A percentile compares a stretch with the other conserved stretches of the same genome.
Evolutionary conservation across 2,329 filamentous ascomycete genomes (phyloP).

Genomic region (Aureobasidium lini): DNA sequence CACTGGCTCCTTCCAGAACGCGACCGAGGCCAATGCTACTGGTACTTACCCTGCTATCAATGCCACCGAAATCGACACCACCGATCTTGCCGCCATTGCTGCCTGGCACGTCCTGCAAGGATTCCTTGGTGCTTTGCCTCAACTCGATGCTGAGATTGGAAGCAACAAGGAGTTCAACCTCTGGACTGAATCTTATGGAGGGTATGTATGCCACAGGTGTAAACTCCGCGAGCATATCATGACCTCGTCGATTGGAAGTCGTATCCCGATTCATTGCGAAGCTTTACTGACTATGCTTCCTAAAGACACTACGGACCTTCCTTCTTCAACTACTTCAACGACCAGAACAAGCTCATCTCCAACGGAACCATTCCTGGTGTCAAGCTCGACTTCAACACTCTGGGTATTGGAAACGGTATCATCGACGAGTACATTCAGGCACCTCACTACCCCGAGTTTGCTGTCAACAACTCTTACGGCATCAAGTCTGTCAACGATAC

Average conservation of each 20-base stretch:
- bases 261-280: no score
- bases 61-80: slow-evolving; percentile 45
- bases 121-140: slow-evolving; percentile 43
- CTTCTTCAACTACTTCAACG: slow-evolving; percentile 48
- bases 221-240: no score
- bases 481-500: slow-evolving; percentile 50
- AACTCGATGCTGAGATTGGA: slow-evolving; percentile 40
- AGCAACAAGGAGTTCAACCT: slow-evolving; percentile 50
- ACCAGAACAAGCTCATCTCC: slow-evolving; percentile 49
- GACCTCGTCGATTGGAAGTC: no score
- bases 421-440: slow-evolving; percentile 47
- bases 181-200: slow-evolving; percentile 48
- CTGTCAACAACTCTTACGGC: slow-evolving; percentile 49
- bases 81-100: slow-evolving; percentile 47
- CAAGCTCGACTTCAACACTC: slow-evolving; percentile 41
- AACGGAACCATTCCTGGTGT: slow-evolving; percentile 26
- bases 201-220: slow-evolving; percentile 23
- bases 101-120: slow-evolving; percentile 51
- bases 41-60: slow-evolving; percentile 46
- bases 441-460: slow-evolving; percentile 45
- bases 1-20: slow-evolving; percentile 41
- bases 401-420: slow-evolving; percentile 51
- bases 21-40: slow-evolving; percentile 33
- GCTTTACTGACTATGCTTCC: no score
- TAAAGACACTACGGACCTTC: slow-evolving; percentile 31